phyloP scores from a whole-genome alignment of 495 filamentous ascomycete genomes.

The Penicillium dipodomyicola region DNA sequence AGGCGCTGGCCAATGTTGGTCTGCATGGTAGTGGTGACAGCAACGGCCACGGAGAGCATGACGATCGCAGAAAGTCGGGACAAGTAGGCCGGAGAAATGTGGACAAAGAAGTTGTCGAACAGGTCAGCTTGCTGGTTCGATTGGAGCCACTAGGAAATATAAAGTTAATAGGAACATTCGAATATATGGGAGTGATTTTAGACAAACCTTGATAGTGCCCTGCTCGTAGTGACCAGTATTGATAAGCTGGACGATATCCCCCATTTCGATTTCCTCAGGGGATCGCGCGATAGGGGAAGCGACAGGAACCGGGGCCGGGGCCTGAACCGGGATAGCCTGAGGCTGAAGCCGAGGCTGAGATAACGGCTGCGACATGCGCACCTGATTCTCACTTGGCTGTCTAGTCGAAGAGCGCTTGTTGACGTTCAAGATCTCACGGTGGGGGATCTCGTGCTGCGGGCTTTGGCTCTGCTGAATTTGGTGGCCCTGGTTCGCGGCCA shows the following conservation, averaged over 20 bases:
- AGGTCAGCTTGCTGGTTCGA: constrained; percentile 68
- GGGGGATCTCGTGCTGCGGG: constrained; percentile 34
- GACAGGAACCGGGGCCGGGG: constrained; percentile 6
- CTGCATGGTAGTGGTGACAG: constrained; percentile 69
- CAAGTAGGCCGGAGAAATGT: constrained; percentile 69
- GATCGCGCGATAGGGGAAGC: constrained; percentile 30
- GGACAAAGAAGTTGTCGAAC: constrained; percentile 77
- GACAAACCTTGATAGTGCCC: constrained; percentile 60
- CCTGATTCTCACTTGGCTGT: constrained; percentile 10
- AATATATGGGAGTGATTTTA: background rate
- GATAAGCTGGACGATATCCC: constrained; percentile 64
- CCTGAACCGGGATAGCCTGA: constrained; percentile 17
- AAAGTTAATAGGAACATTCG: constrained; percentile 11
- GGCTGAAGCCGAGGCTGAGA: constrained; percentile 23
- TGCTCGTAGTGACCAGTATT: constrained; percentile 66
- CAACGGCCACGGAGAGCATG: constrained; percentile 77
- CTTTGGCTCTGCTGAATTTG: constrained; percentile 55
- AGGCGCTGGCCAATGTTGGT: constrained; percentile 66
- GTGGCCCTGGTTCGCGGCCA: constrained; percentile 63
- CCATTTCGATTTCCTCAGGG: constrained; percentile 63
- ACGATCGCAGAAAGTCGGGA: constrained; percentile 67
- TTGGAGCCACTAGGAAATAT: constrained; percentile 75
- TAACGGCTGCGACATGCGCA: constrained; percentile 11
- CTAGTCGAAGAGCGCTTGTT: constrained; percentile 15
- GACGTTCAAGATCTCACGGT: background rate